Evolutionary conservation across 208 protist genomes (phyloP), one percentile per base, ranked within the genome.

Genomic region (Leishmania gerbilli): DNA sequence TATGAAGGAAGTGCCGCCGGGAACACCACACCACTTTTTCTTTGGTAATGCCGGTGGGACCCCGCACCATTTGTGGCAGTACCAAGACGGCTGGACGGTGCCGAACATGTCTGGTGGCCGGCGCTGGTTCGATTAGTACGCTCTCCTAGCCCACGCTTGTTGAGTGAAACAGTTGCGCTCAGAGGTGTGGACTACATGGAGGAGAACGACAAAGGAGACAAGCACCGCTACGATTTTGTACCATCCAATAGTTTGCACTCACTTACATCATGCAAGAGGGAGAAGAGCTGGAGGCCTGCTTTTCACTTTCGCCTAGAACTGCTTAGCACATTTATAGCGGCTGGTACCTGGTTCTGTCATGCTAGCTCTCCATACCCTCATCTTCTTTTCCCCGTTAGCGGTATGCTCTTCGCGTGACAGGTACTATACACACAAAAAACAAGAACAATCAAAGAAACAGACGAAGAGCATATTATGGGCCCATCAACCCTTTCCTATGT

Each of bases 71-170:
- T 86, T 97, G 37, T 97, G 95, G 95, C 88, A 96, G 74, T 95
- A 91, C 82, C 95, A 97, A 81, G 95, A 97, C 77, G 95, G 95
- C 55, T 97, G 95, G 93, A 91, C 79, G n/a, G 92, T 97, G 74
- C 95, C 91, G 31, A 97, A 97, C 86, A 92, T 94, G 89, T 96
- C 92, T 58, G 95, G 95, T 60, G 95, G 86, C 3, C 89, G 91
- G 19, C 89, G 95, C 34, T 97, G 92, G 92, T 77, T 80, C 4
- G 89, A 94, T 37, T 97, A 93, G 53, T 8, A 24, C 19, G 34
- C 47, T 34, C 27, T 45, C 64, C 31, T 24, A 64, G 34, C 21
- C 15, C 51, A 69, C 24, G 34, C 42, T 37, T 64, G 15, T 40
- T 19, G 27, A 49, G 60, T 24, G 53, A 67, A 45, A 37, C 8